phyloP scores from a whole-genome alignment of 2,329 filamentous ascomycete species.

The Pestalotiopsis sp. region DNA sequence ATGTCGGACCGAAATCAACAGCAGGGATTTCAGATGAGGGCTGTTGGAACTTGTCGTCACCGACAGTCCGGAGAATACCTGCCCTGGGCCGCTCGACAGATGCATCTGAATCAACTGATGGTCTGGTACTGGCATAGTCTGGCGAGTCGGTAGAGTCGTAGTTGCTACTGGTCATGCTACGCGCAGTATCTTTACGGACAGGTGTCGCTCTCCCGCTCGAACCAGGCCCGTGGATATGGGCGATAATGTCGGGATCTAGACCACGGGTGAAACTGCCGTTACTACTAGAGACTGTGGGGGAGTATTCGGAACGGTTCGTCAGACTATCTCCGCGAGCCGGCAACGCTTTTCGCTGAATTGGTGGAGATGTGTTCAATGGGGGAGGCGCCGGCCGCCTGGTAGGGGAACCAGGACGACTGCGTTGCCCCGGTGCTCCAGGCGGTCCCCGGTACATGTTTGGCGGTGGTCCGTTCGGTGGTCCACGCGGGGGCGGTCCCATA shows the following conservation, averaged over 20 bases:
- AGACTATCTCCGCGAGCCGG: constrained; percentile 38
- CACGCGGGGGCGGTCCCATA: constrained; percentile 27
- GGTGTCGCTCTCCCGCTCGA: constrained; percentile 25
- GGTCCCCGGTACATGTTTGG: constrained; percentile 25
- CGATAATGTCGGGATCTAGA: constrained; percentile 50
- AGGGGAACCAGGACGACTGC: constrained; percentile 21
- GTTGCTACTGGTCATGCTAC: constrained; percentile 38
- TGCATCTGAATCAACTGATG: constrained; percentile 49
- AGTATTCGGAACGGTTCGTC: constrained; percentile 40
- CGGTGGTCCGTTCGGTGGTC: constrained; percentile 26
- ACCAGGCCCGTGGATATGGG: constrained; percentile 40
- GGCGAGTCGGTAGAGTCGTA: constrained; percentile 68
- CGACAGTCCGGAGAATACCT: constrained; percentile 79
- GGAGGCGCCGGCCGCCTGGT: constrained; percentile 20
- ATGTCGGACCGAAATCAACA: constrained; percentile 84
- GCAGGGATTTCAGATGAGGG: constrained; percentile 58
- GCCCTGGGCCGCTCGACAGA: constrained; percentile 69
- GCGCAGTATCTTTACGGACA: constrained; percentile 37
- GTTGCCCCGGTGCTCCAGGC: constrained; percentile 22
- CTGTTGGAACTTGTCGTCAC: constrained; percentile 38
- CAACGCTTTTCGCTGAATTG: constrained; percentile 52
- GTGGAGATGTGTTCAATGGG: constrained; percentile 39
- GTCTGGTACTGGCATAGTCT: constrained; percentile 74
- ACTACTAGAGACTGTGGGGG: constrained; percentile 35
- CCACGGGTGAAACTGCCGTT: constrained; percentile 38